Conservation (phyloP, 306 rosid genomes). For the Fagus crenata region DNA sequence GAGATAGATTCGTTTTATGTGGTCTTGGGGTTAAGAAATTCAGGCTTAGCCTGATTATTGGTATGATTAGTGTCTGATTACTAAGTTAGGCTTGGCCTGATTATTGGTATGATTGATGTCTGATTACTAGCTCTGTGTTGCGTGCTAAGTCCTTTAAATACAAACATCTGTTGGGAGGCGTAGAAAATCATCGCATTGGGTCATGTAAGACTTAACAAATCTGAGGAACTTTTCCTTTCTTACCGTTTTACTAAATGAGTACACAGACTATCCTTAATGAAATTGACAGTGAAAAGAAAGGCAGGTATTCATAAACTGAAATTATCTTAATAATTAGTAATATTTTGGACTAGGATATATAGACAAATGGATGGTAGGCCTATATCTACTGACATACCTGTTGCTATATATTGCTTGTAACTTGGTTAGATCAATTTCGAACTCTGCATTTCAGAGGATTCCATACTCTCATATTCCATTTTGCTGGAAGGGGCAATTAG, state of each 20-base stretch:
- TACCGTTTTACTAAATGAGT: neutral
- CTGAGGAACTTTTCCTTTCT: neutral
- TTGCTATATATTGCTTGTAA: neutral
- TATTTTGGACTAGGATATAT: neutral
- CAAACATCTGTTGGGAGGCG: neutral
- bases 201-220: neutral
- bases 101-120: neutral
- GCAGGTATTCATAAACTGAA: no score
- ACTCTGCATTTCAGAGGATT: neutral
- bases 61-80: neutral
- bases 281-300: neutral
- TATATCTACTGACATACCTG: neutral
- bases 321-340: neutral
- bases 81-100: neutral
- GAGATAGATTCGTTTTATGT: neutral
- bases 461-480: neutral
- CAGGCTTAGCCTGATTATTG: neutral
- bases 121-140: neutral
- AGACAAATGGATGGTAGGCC: neutral
- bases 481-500: neutral
- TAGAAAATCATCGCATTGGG: neutral
- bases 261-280: neutral
- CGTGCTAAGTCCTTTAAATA: neutral
- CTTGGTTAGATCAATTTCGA: neutral
- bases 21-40: neutral